Base-by-base conservation (phyloP, 2,329 filamentous ascomycete species). In the Botrytis tulipae region DNA sequence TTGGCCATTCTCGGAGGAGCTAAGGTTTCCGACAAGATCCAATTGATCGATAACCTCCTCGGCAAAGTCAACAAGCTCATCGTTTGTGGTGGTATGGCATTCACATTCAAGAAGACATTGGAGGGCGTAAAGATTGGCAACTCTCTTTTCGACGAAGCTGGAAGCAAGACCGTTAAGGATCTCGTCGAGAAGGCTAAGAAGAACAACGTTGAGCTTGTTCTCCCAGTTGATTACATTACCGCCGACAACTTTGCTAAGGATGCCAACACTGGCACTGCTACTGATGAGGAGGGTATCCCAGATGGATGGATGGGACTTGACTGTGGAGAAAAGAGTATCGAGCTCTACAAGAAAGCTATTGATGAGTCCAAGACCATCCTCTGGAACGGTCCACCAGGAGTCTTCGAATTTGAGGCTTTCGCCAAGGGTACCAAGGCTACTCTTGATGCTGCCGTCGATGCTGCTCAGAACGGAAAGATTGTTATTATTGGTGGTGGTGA, bases 71-170 rank as follows among this genome's bases (percentile, higher is more conserved):
- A 99, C 89, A 96, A 92, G 83, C 89, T 99, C 78, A 92, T 99
- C 85, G 92, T 99, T 85, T 97, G 95, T 83, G 96, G 96, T 82
- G 96, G 90, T 80, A 99, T 99, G 96, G 95, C 96, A 76, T 99
- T 98, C 87, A 99, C 96, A 80, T 99, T 99, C 90, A 98, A 98
- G 90, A 99, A 99, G 90, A 95, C 94, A n/a, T 89, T 98, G 73
- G 90, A 98, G 85, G 87, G 89, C 82, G 91, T 98, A 81, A 89
- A 91, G 84, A 99, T 99, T 78, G 96, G 96, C 75, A 91, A 91
- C 86, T 96, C 87, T 70, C 89, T 99, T 80, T 99, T 97, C 83
- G 96, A 99, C 80, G 93, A 98, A 87, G 92, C 92, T 70, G 96
- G 96, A 79, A 89, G 92, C 87, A 94, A 98, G 90, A 98, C 93